phyloP scores from a whole-genome alignment of 2,329 filamentous ascomycete genomes.

The Alternaria alternata region DNA sequence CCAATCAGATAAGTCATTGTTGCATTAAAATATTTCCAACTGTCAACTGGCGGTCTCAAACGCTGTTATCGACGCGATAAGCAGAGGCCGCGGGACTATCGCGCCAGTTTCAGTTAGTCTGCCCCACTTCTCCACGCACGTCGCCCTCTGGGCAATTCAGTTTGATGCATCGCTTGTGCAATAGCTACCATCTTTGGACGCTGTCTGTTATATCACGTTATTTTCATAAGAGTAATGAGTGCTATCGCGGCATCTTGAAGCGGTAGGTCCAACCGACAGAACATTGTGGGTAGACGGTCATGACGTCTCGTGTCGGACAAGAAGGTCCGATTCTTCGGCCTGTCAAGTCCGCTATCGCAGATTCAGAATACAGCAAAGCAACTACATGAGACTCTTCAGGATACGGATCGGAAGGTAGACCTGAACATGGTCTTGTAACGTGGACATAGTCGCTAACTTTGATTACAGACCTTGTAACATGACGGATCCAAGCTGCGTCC shows the following conservation, averaged over 20 bases:
- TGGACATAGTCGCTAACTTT: background rate
- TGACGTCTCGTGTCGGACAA: background rate
- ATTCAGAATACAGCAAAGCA: background rate
- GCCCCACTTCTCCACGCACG: constrained; percentile 19
- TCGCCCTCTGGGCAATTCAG: constrained; percentile 8
- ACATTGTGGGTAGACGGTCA: background rate
- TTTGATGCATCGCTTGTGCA: constrained; percentile 16
- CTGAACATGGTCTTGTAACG: background rate
- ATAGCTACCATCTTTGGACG: constrained; percentile 11
- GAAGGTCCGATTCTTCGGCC: constrained; percentile 8
- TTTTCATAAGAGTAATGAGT: background rate
- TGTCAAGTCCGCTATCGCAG: background rate
- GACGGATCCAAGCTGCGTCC: background rate
- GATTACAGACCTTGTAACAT: background rate
- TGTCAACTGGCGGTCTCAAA: constrained; percentile 12
- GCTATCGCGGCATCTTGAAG: background rate
- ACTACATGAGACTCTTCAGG: background rate
- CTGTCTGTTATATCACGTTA: background rate
- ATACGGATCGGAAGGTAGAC: no score
- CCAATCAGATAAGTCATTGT: constrained; percentile 10
- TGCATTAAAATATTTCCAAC: constrained; percentile 3
- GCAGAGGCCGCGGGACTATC: constrained; percentile 14
- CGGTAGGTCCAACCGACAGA: constrained; percentile 4
- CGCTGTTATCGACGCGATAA: constrained; percentile 23
- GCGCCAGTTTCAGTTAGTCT: constrained; percentile 12